These are phyloP conservation scores for Ephemerocybe angulata DNA, from an alignment of 768 basidiomycete species.

Conservation along the genomic window DNA sequence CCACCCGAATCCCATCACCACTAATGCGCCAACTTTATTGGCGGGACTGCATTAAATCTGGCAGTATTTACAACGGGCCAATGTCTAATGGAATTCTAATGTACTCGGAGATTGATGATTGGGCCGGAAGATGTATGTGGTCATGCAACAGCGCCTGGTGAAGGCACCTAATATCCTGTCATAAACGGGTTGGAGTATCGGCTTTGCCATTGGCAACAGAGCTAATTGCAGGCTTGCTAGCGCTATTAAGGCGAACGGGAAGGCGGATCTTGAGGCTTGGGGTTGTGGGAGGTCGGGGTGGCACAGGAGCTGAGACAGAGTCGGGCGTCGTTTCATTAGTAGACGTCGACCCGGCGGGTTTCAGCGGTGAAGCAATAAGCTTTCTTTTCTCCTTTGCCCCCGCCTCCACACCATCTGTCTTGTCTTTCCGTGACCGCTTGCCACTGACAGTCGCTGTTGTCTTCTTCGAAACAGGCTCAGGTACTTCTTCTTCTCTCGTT, in stretches of 20 bases:
- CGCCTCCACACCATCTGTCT: background rate
- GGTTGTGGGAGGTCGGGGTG: conserved; percentile 33
- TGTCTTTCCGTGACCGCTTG: conserved; percentile 3
- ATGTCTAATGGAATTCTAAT: no score
- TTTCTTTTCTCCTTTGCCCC: conserved; percentile 21
- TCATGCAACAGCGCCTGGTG: background rate
- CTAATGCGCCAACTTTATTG: no score
- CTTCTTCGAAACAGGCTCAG: conserved; percentile 4
- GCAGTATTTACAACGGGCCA: no score
- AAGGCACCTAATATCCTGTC: background rate
- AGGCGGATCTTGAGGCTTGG: conserved; percentile 51
- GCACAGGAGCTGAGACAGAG: conserved; percentile 19
- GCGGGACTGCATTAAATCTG: background rate
- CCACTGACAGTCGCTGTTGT: conserved; percentile 1
- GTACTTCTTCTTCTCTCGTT: conserved; percentile 34
- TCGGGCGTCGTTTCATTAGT: conserved; percentile 8
- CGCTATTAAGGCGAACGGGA: conserved; percentile 40
- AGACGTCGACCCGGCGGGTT: conserved; percentile 17
- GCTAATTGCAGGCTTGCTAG: conserved; percentile 12
- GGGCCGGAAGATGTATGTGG: background rate
- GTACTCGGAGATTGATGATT: background rate
- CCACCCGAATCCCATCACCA: no score
- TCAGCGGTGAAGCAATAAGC: conserved; percentile 29
- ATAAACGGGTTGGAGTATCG: conserved; percentile 25
- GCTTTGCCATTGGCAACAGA: conserved; percentile 20